Base-by-base conservation (phyloP, 2,329 filamentous ascomycete species). In the Calonectria pseudoturangicola region DNA sequence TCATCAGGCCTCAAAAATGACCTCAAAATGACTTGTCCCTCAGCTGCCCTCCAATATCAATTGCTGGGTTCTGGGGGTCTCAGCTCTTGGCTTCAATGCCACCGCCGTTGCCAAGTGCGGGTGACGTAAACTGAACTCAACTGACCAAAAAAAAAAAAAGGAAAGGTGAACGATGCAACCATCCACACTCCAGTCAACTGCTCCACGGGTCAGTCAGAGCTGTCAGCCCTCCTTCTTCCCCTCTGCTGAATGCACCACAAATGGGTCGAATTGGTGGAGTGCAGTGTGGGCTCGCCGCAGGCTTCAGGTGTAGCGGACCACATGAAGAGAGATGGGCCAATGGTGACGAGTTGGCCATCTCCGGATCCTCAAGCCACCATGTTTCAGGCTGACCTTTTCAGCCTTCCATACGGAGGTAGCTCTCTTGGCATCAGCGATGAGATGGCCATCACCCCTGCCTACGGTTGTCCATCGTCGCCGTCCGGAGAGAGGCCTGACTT, bases 251-350 rank as follows among this genome's bases (percentile, higher is more conserved):
- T 58, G n/a, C 16, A 36, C 28, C 51, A 8, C n/a, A 21, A 9
- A 48, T 48, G 45, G 45, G 45, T 25, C 45, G 45, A 48, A n/a
- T 30, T 9, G 27, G 47, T 56, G 64, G 36, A 45, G 63, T 27
- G 47, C 15, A 50, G 28, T 25, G 45, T 47, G 66, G 43, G 4
- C 15, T 54, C 54, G 66, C 56, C 36, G 66, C 54, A 63, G 10
- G 36, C 66, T 54, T 69, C 58, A 69, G 66, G 58, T 64, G 66
- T 54, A 69, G 56, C 66, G 56, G 45, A 41, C 39, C 45, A 3
- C 25, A 21, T 9, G n/a, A 39, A 28, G 45, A n/a, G 39, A 36
- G 12, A 21, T 10, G 65, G 33, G 39, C 54, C 54, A 60, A 60
- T 41, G 41, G 15, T n/a, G 51, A 47, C 16, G 33, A n/a, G 39